Evolutionary conservation across 208 protist species (phyloP).

Genomic region (Lotmaria passim): DNA sequence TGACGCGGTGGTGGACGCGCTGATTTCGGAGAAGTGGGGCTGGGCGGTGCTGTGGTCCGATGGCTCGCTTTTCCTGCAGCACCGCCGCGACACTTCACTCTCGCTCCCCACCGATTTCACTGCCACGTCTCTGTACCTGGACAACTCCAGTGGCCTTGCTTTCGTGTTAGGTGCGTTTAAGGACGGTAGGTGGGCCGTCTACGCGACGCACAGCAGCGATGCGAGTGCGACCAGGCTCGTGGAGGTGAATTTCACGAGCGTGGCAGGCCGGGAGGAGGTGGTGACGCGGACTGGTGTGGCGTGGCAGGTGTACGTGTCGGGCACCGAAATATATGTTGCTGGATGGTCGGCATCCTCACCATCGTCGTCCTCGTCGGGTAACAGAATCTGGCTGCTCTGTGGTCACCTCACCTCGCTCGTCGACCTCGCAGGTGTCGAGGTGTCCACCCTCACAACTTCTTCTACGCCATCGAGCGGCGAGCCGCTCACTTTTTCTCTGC

Average conservation of each 20-base stretch:
- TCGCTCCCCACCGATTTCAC: conserved; percentile 6
- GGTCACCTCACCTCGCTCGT: neutral
- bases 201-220: conserved; percentile 8
- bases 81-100: neutral
- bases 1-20: conserved; percentile 9
- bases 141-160: conserved; percentile 5
- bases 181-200: conserved; percentile 7
- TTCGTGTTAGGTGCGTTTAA: neutral
- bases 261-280: neutral
- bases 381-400: neutral
- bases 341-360: neutral
- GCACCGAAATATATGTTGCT: neutral
- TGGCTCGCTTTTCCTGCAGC: conserved; percentile 2
- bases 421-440: neutral
- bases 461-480: neutral
- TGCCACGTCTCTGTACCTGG: conserved; percentile 12
- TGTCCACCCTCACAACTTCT: neutral
- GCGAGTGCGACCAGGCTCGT: neutral
- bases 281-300: neutral
- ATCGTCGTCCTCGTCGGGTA: neutral
- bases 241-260: neutral
- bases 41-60: conserved; percentile 15
- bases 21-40: conserved; percentile 8
- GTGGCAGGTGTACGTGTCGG: conserved; percentile 15
- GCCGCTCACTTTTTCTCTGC: neutral